phyloP scores from a whole-genome alignment of 1,139 yeast genomes.

The Yamadazyma aaseri region DNA sequence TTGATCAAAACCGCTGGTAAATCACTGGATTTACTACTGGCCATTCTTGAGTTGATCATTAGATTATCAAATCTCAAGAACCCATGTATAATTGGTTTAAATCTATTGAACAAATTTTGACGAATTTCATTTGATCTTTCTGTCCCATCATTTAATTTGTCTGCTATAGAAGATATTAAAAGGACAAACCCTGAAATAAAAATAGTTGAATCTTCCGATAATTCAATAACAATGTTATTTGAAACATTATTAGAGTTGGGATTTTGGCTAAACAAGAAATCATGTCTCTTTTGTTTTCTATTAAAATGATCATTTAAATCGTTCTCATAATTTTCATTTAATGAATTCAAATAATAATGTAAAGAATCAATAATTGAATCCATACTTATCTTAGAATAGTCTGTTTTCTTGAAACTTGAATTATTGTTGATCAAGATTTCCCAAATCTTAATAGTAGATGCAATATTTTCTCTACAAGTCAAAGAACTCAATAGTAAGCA shows the following conservation, averaged over 20 bases:
- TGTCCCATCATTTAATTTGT: constrained; percentile 24
- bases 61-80: constrained; percentile 44
- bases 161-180: constrained; percentile 36
- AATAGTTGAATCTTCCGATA: constrained; percentile 81
- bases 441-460: constrained; percentile 39
- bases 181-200: constrained; percentile 70
- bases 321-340: constrained; percentile 42
- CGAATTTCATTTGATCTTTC: constrained; percentile 32
- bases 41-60: constrained; percentile 19
- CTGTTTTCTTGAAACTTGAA: constrained; percentile 32
- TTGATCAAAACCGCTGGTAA: constrained; percentile 24
- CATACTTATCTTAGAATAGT: constrained; percentile 55
- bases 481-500: constrained; percentile 77
- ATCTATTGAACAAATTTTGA: constrained; percentile 30
- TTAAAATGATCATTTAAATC: constrained; percentile 33
- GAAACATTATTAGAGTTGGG: constrained; percentile 15
- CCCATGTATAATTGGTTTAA: constrained; percentile 34
- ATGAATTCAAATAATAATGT: constrained; percentile 52
- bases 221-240: constrained; percentile 42
- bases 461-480: constrained; percentile 57
- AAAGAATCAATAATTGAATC: constrained; percentile 57
- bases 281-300: constrained; percentile 37
- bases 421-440: constrained; percentile 37
- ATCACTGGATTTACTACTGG: constrained; percentile 20
- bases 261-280: constrained; percentile 28